Evolutionary conservation across 73 alveolate genomes (phyloP).

Genomic region (Uronychia binucleata): DNA sequence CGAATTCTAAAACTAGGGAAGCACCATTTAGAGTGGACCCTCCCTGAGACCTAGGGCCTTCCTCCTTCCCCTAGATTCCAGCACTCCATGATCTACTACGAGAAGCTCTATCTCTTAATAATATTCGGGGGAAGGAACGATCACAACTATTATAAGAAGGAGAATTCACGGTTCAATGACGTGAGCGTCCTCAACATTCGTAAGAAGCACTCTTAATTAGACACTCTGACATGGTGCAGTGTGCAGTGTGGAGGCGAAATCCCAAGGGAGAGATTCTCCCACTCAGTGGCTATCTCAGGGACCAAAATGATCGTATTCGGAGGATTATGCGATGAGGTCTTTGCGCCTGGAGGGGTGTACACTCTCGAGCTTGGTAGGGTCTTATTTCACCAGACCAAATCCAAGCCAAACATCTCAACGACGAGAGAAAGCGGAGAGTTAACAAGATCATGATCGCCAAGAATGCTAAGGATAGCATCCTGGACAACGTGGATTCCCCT

Average conservation of each 20-base stretch:
- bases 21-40: slow-evolving; percentile 20
- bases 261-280: neutral
- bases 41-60: slow-evolving; percentile 30
- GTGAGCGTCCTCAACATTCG: neutral
- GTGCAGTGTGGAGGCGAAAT: neutral
- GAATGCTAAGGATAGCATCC: neutral
- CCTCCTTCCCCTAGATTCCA: slow-evolving; percentile 44
- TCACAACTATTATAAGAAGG: neutral
- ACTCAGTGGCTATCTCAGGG: neutral
- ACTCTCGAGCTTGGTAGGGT: neutral
- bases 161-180: neutral
- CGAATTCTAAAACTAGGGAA: slow-evolving; percentile 33
- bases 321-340: neutral
- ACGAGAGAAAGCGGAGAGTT: neutral
- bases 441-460: neutral
- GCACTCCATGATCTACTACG: slow-evolving; percentile 53
- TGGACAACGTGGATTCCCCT: neutral
- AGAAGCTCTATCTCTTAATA: slow-evolving; percentile 29
- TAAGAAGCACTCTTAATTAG: neutral
- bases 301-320: neutral
- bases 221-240: neutral
- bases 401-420: neutral
- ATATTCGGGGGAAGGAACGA: slow-evolving; percentile 66
- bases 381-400: neutral
- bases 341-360: neutral